Evolutionary conservation across 257 asterid genomes (phyloP).

Genomic region (Nicotiana sylvestris): DNA sequence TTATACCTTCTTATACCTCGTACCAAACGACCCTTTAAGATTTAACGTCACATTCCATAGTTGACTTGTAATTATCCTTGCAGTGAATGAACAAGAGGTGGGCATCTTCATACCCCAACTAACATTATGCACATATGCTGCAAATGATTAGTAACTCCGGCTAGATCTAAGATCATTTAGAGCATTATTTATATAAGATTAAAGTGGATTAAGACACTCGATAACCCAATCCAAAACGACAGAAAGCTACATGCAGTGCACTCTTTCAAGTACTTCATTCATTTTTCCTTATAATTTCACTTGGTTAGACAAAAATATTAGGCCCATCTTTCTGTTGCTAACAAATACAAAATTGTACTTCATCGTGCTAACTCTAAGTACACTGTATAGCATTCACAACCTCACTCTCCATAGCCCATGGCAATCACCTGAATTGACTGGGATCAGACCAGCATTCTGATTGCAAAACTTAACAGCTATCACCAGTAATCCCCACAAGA

Average conservation of each 20-base stretch:
- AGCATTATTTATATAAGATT: not conserved
- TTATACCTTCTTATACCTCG: too few species aligned
- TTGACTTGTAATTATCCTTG: not conserved
- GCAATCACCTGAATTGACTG: not conserved
- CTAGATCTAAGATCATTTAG: not conserved
- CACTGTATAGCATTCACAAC: not conserved
- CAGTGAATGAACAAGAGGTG: not conserved
- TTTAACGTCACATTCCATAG: not conserved
- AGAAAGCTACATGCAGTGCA: not conserved
- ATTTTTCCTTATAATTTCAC: not conserved
- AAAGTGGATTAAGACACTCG: not conserved
- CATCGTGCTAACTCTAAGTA: not conserved
- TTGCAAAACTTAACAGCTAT: conserved; percentile 7
- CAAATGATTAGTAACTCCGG: not conserved
- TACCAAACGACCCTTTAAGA: not conserved
- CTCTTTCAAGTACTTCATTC: not conserved
- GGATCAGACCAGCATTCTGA: not conserved
- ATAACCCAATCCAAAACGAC: not conserved
- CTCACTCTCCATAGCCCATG: not conserved
- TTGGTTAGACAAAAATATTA: not conserved
- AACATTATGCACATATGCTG: not conserved
- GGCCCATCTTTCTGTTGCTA: not conserved
- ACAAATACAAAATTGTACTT: not conserved
- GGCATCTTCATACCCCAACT: not conserved
- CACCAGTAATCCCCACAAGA: conserved; percentile 72